Percentiles rank a stretch among this genome's conserved stretches.
phyloP scores from a whole-genome alignment of 129 eudicot genomes.

The Pittosporum tobira region DNA sequence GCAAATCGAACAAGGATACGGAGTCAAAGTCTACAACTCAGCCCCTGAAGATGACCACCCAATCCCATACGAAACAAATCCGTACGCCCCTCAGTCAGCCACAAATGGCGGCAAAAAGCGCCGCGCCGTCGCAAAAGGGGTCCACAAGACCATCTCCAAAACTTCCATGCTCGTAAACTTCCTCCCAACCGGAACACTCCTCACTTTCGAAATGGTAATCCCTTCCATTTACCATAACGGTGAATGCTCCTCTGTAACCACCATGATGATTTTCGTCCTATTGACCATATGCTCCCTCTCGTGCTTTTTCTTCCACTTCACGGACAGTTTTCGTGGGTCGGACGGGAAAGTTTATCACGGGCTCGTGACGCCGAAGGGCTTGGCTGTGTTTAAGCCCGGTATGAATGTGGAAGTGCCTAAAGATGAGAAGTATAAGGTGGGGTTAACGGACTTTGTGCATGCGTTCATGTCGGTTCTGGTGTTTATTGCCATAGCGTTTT shows the following conservation, averaged over 20 bases:
- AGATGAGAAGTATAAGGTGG: slow-evolving; percentile 49
- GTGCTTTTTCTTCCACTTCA: slow-evolving; percentile 94
- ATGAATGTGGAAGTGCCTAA: slow-evolving; percentile 59
- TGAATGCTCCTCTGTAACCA: slow-evolving; percentile 46
- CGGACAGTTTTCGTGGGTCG: slow-evolving; percentile 69
- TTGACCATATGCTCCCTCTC: slow-evolving; percentile 54
- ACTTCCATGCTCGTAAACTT: slow-evolving; percentile 86
- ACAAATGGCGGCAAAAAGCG: slow-evolving; percentile 30
- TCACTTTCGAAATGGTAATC: slow-evolving; percentile 84
- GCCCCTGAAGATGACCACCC: slow-evolving; percentile 10
- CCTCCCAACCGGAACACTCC: slow-evolving; percentile 92
- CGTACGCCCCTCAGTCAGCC: slow-evolving; percentile 17
- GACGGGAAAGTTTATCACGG: slow-evolving; percentile 83
- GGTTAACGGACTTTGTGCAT: slow-evolving; percentile 59
- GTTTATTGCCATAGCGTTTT: slow-evolving; percentile 66
- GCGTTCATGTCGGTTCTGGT: slow-evolving; percentile 74
- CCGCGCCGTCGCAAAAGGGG: slow-evolving; percentile 43
- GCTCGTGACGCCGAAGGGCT: slow-evolving; percentile 59
- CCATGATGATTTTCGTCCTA: slow-evolving; percentile 54
- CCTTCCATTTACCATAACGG: slow-evolving; percentile 64
- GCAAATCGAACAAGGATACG: too few relatives aligned
- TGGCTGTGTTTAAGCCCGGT: slow-evolving; percentile 67
- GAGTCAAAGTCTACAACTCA: too few relatives aligned
- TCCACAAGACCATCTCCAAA: slow-evolving; percentile 83
- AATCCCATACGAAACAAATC: too few relatives aligned